Conservation (phyloP, 2,329 filamentous ascomycete genomes). For the Sporothrix curviconia region DNA sequence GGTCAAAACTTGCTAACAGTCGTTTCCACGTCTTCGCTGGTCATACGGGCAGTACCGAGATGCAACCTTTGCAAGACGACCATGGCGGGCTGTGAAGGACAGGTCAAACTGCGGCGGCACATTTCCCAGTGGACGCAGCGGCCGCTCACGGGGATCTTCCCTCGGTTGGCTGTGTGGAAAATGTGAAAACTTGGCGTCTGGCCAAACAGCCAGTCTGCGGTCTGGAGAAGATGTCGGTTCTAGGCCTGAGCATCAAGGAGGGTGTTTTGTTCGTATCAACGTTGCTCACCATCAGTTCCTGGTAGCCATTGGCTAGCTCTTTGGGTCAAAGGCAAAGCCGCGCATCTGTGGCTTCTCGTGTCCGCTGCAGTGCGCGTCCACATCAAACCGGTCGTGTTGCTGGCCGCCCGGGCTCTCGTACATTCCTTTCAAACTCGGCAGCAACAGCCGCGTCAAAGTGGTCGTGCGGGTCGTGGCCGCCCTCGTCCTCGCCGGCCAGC, state of each 20-base stretch:
- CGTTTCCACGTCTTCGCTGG: not conserved
- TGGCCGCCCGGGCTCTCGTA: slow-evolving; percentile 49
- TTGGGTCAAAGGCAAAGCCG: slow-evolving; percentile 30
- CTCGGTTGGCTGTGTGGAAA: slow-evolving; percentile 55
- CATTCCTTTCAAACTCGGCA: slow-evolving; percentile 58
- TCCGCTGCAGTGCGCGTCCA: slow-evolving; percentile 43
- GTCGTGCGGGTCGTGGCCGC: slow-evolving; percentile 7
- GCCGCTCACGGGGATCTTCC: slow-evolving; percentile 52
- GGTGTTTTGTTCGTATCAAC: too few species aligned
- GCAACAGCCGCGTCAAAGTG: slow-evolving; percentile 52
- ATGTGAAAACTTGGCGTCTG: slow-evolving; percentile 81
- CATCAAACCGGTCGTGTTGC: slow-evolving; percentile 27
- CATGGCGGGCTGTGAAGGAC: slow-evolving; percentile 34
- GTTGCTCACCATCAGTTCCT: slow-evolving; percentile 40
- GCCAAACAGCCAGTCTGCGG: slow-evolving; percentile 68
- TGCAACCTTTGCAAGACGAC: slow-evolving; percentile 28
- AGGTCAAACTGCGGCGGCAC: slow-evolving; percentile 35
- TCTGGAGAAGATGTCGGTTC: slow-evolving; percentile 34
- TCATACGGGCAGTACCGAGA: slow-evolving; percentile 22
- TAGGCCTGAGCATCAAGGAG: too few species aligned
- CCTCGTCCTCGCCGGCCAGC: not conserved
- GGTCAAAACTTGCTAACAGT: too few species aligned
- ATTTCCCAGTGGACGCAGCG: slow-evolving; percentile 39
- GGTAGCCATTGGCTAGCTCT: slow-evolving; percentile 48
- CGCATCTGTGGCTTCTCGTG: too few species aligned